These are phyloP conservation scores for Anthracocystis panici-leucophaei DNA, from an alignment of 1,284 basidiomycete genomes.

Conservation along the genomic window DNA sequence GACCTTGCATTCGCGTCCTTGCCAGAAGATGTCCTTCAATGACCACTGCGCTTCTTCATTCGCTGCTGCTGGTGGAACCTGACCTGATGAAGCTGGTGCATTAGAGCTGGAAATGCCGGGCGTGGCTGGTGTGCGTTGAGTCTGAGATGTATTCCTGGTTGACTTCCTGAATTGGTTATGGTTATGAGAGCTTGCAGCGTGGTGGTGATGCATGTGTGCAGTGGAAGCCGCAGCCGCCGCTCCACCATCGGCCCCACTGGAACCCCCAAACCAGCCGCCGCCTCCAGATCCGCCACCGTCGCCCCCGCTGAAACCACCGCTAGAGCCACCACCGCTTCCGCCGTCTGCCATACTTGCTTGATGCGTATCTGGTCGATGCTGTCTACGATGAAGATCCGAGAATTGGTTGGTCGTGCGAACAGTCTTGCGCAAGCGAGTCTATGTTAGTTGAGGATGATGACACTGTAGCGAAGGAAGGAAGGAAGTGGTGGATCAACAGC, in stretches of 20 bases:
- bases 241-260: slow-evolving; percentile 6
- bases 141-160: background rate
- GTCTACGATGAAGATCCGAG: background rate
- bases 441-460: background rate
- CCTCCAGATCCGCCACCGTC: slow-evolving; percentile 8
- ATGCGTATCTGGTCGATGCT: background rate
- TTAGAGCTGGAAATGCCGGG: slow-evolving; percentile 1
- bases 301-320: slow-evolving; percentile 4
- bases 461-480: background rate
- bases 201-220: slow-evolving; percentile 7
- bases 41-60: slow-evolving; percentile 62
- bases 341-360: slow-evolving; percentile 9
- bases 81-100: background rate
- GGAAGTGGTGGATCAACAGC: background rate
- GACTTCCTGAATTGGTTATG: background rate
- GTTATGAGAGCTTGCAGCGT: background rate
- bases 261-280: background rate
- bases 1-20: slow-evolving; percentile 52
- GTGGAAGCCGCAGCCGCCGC: slow-evolving; percentile 9
- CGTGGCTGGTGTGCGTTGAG: slow-evolving; percentile 1
- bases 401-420: background rate
- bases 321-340: slow-evolving; percentile 1
- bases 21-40: slow-evolving; percentile 59
- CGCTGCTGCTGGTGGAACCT: background rate
- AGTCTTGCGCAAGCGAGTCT: too few relatives aligned